phyloP scores from a whole-genome alignment of 2,329 filamentous ascomycete species.

The Beauveria sp. region DNA sequence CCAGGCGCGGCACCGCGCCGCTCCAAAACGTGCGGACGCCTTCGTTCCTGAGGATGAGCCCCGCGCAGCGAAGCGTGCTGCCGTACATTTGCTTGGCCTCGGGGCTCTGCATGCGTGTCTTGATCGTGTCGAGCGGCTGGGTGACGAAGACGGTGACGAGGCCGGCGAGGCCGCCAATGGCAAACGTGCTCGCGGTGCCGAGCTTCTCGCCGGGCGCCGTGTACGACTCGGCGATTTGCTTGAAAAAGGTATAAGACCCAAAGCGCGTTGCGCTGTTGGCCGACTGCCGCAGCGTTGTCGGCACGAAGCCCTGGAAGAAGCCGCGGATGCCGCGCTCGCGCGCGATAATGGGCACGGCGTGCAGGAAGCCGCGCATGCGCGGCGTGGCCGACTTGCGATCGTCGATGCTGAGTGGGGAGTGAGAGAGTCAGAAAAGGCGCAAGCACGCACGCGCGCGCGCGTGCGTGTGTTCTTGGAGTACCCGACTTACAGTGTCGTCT shows the following conservation, averaged over 20 bases:
- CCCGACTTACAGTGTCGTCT: slow-evolving; percentile 68
- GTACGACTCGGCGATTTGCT: slow-evolving; percentile 86
- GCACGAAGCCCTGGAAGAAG: slow-evolving; percentile 95
- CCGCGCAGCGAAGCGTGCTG: slow-evolving; percentile 78
- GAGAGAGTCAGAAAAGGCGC: background rate
- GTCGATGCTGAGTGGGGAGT: slow-evolving; percentile 59
- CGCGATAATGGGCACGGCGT: slow-evolving; percentile 80
- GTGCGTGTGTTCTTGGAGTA: background rate
- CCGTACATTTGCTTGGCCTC: slow-evolving; percentile 75
- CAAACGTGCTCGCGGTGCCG: slow-evolving; percentile 79
- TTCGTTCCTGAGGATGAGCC: slow-evolving; percentile 79
- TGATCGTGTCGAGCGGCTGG: slow-evolving; percentile 80
- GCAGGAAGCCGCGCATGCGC: slow-evolving; percentile 83
- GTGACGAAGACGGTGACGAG: slow-evolving; percentile 80
- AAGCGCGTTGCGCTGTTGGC: slow-evolving; percentile 92
- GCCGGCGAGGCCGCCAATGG: slow-evolving; percentile 80
- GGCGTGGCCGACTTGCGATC: slow-evolving; percentile 83
- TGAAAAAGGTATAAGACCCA: slow-evolving; percentile 80
- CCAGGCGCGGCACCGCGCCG: slow-evolving; percentile 79
- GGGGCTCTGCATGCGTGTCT: slow-evolving; percentile 96
- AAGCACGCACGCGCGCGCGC: background rate
- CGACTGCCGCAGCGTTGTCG: slow-evolving; percentile 88
- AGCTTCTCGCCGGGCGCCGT: slow-evolving; percentile 92
- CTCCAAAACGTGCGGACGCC: slow-evolving; percentile 90
- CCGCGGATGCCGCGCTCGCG: slow-evolving; percentile 81